These are phyloP conservation scores for Plasmodium coatneyi DNA, from an alignment of 169 alveolate genomes.

Conservation along the genomic window DNA sequence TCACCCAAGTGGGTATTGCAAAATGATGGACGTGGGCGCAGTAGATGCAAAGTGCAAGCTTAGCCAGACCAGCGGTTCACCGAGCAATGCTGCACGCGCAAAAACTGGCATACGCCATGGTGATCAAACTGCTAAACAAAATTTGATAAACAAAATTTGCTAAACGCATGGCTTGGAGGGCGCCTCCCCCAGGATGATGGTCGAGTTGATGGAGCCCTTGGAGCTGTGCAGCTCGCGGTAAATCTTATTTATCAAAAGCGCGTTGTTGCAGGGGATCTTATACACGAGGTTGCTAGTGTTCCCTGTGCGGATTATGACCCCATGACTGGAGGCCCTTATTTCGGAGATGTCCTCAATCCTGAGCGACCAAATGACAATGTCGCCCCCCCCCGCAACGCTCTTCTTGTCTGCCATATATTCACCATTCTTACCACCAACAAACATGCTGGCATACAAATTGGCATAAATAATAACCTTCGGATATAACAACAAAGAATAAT, in stretches of 20 bases:
- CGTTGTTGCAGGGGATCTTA: constrained; percentile 72
- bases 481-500: constrained; percentile 49
- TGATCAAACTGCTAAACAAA: not conserved
- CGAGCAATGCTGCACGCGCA: not conserved
- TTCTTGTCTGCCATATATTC: constrained; percentile 24
- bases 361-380: constrained; percentile 72
- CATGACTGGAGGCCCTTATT: constrained; percentile 73
- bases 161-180: not conserved
- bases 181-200: constrained; percentile 34
- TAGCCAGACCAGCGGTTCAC: not conserved
- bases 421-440: constrained; percentile 2
- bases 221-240: constrained; percentile 66
- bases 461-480: constrained; percentile 74
- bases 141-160: not conserved
- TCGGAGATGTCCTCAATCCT: constrained; percentile 67
- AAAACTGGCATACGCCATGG: not conserved
- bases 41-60: not conserved
- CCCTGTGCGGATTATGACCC: constrained; percentile 29
- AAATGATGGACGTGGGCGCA: not conserved
- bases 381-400: constrained; percentile 8
- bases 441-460: constrained; percentile 46
- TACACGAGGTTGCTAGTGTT: constrained; percentile 19
- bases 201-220: constrained; percentile 53
- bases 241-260: constrained; percentile 46
- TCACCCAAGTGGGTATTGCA: not conserved